A percentile compares a stretch with the other conserved stretches of the same genome.
Conservation (phyloP, 2,329 filamentous ascomycete species). For the Lasiodiplodia citricola region DNA sequence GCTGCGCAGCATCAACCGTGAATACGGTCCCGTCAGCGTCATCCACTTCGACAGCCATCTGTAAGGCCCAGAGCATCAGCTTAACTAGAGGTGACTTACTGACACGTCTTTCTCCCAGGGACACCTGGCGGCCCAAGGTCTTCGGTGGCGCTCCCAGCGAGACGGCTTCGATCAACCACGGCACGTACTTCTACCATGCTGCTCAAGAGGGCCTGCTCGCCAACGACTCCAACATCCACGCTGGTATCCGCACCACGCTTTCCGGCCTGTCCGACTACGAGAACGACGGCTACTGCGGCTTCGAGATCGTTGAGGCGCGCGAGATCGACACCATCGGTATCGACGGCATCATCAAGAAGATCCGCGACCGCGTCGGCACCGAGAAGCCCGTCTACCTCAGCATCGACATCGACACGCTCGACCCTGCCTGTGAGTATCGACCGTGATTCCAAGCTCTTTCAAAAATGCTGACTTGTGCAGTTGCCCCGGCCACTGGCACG, state of each 20-base stretch:
- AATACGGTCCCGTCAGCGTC: slow-evolving; percentile 71
- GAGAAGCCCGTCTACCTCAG: slow-evolving; percentile 78
- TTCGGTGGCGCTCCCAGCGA: slow-evolving; percentile 82
- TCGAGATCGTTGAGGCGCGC: slow-evolving; percentile 78
- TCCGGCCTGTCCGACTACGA: slow-evolving; percentile 81
- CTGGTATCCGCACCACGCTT: slow-evolving; percentile 82
- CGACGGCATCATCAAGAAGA: slow-evolving; percentile 78
- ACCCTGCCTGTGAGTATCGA: slow-evolving; percentile 70
- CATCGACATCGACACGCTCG: slow-evolving; percentile 86
- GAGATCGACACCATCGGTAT: slow-evolving; percentile 73
- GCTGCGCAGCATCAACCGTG: slow-evolving; percentile 64
- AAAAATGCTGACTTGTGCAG: slow-evolving; percentile 35
- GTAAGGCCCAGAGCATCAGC: slow-evolving; percentile 36
- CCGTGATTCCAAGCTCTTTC: not conserved
- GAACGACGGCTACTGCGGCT: slow-evolving; percentile 84
- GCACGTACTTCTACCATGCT: slow-evolving; percentile 88
- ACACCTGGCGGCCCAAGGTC: slow-evolving; percentile 79
- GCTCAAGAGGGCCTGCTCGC: slow-evolving; percentile 75
- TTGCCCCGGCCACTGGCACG: slow-evolving; percentile 75
- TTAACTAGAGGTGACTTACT: not conserved
- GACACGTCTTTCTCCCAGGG: slow-evolving; percentile 34
- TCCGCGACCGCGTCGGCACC: slow-evolving; percentile 75
- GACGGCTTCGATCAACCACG: slow-evolving; percentile 80
- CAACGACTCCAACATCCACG: slow-evolving; percentile 87
- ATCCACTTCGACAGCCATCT: slow-evolving; percentile 69